These are phyloP conservation scores for Penicillium angulare DNA, from an alignment of 495 filamentous ascomycete genomes.

Conservation along the genomic window DNA sequence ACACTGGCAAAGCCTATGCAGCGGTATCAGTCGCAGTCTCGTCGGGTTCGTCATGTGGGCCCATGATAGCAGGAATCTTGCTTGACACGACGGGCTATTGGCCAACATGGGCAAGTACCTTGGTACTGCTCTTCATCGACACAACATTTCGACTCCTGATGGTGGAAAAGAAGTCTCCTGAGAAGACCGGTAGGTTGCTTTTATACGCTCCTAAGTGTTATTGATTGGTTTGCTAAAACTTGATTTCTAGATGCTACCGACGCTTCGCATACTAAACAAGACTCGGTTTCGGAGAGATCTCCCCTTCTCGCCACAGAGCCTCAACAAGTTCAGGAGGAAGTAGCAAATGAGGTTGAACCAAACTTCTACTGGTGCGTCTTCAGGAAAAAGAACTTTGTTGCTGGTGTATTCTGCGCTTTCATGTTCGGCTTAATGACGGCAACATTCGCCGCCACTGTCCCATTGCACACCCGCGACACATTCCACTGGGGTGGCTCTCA, in stretches of 20 bases:
- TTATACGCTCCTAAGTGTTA: background rate
- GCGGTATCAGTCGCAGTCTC: background rate
- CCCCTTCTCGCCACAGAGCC: background rate
- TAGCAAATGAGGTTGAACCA: background rate
- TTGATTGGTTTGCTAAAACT: background rate
- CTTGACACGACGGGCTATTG: conserved; percentile 13
- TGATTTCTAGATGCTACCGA: background rate
- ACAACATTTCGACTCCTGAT: conserved; percentile 15
- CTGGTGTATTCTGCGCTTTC: conserved; percentile 4
- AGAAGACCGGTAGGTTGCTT: background rate
- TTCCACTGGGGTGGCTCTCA: conserved; percentile 12
- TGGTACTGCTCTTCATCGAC: conserved; percentile 9
- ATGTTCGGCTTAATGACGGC: conserved; percentile 2
- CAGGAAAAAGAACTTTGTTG: conserved; percentile 4
- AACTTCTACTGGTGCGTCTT: conserved; percentile 6
- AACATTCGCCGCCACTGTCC: conserved; percentile 13
- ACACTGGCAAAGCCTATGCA: conserved; percentile 10
- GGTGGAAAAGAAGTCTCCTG: conserved; percentile 5
- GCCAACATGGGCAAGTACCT: conserved; percentile 9
- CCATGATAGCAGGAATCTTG: conserved; percentile 8
- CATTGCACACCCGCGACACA: conserved; percentile 7
- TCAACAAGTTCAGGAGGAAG: background rate
- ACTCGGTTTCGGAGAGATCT: background rate
- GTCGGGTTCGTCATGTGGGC: conserved; percentile 8
- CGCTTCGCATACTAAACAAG: background rate